Conservation (phyloP, 164 flowering plant species). For the Houttuynia cordata region DNA sequence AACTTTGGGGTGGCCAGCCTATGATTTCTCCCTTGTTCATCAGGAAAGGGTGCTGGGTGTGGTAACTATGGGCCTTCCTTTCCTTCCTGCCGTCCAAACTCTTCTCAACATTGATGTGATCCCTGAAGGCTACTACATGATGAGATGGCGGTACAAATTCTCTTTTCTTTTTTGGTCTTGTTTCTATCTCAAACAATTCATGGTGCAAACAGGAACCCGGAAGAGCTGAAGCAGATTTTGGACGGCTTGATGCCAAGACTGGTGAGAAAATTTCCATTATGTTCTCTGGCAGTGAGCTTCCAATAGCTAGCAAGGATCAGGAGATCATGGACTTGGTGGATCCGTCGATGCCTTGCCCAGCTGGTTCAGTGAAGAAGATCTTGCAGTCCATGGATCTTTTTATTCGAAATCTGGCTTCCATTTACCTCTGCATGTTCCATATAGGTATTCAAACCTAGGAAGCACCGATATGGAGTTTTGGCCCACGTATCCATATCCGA, state of each 20-base stretch:
- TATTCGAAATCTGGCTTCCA: slow-evolving; percentile 48
- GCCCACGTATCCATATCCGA: too few species aligned
- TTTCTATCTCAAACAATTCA: too few species aligned
- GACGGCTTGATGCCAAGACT: slow-evolving; percentile 38
- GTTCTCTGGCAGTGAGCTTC: slow-evolving; percentile 39
- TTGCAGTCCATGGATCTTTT: slow-evolving; percentile 20
- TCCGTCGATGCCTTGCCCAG: slow-evolving; percentile 38
- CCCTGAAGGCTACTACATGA: slow-evolving; percentile 50
- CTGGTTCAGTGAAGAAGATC: slow-evolving; percentile 50
- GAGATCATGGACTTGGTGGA: slow-evolving; percentile 55
- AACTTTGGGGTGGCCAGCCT: slow-evolving; percentile 43
- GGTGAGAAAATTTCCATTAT: slow-evolving; percentile 33
- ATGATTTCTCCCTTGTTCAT: slow-evolving; percentile 20
- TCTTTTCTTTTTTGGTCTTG: too few species aligned
- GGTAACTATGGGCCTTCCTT: slow-evolving; percentile 43
- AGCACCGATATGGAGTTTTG: too few species aligned
- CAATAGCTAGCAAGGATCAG: slow-evolving; percentile 28
- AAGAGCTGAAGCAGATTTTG: slow-evolving; percentile 50
- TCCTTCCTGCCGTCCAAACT: slow-evolving; percentile 25
- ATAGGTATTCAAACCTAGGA: too few species aligned
- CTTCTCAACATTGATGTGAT: slow-evolving; percentile 9
- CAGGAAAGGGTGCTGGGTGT: slow-evolving; percentile 33
- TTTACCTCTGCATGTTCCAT: slow-evolving; percentile 45
- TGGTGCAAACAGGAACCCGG: slow-evolving; percentile 33
- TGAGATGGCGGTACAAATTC: slow-evolving; percentile 50